These are phyloP conservation scores for Cordyceps tenuipes DNA, from an alignment of 2,329 filamentous ascomycete genomes.

Conservation along the genomic window DNA sequence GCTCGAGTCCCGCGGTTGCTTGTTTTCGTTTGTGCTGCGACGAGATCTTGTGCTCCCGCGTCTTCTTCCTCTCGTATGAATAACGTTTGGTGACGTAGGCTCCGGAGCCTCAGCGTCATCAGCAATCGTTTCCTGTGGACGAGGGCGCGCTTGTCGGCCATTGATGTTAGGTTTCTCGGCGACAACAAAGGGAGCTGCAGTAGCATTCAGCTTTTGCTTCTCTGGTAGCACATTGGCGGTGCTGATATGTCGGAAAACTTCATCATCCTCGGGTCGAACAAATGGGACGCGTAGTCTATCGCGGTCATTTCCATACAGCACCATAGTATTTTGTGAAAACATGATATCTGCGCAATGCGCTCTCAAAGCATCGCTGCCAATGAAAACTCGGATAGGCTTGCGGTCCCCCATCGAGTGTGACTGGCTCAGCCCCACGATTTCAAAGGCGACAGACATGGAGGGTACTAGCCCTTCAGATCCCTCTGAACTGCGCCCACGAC, in stretches of 20 bases:
- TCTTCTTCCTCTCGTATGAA: conserved; percentile 36
- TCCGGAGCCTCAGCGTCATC: conserved; percentile 20
- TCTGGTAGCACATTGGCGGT: conserved; percentile 50
- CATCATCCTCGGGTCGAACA: conserved; percentile 83
- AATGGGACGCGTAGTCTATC: conserved; percentile 86
- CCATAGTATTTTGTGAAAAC: conserved; percentile 85
- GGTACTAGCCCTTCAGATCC: conserved; percentile 67
- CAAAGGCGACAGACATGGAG: conserved; percentile 70
- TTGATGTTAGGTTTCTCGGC: conserved; percentile 23
- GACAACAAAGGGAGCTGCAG: conserved; percentile 33
- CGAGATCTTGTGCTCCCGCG: conserved; percentile 31
- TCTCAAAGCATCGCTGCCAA: conserved; percentile 82
- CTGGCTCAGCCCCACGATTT: conserved; percentile 50
- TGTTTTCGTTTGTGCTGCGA: conserved; percentile 9
- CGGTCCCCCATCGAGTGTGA: conserved; percentile 24
- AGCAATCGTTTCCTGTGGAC: conserved; percentile 14
- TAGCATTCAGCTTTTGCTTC: conserved; percentile 51
- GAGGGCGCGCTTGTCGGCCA: conserved; percentile 14
- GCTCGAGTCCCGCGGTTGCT: conserved; percentile 2
- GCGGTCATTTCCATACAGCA: conserved; percentile 75
- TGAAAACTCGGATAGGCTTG: conserved; percentile 71
- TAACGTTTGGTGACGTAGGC: conserved; percentile 29
- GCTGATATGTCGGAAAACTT: conserved; percentile 66
- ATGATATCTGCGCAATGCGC: conserved; percentile 83
- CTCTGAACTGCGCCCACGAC: conserved; percentile 60